phyloP scores from a whole-genome alignment of 1,284 basidiomycete genomes.

The Cutaneotrichosporon sp. region DNA sequence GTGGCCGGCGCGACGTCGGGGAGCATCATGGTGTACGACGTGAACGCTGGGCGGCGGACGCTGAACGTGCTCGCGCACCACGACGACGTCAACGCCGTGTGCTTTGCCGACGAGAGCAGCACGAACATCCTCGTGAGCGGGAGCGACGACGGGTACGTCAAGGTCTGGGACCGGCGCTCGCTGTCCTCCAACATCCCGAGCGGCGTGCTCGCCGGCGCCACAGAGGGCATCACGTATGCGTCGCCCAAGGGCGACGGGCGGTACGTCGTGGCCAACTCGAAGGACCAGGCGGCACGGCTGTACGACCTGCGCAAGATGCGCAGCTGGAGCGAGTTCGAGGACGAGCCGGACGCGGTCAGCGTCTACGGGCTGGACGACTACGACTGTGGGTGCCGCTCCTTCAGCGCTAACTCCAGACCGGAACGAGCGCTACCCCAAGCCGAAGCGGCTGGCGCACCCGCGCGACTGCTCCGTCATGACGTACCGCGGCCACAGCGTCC shows the following conservation, averaged over 20 bases:
- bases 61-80: slow-evolving; percentile 81
- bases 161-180: slow-evolving; percentile 96
- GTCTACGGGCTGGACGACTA: slow-evolving; percentile 66
- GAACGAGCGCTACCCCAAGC: slow-evolving; percentile 58
- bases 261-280: slow-evolving; percentile 95
- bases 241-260: slow-evolving; percentile 87
- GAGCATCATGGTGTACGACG: slow-evolving; percentile 75
- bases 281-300: slow-evolving; percentile 87
- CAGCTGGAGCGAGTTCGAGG: slow-evolving; percentile 67
- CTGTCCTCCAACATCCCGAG: slow-evolving; percentile 79
- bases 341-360: slow-evolving; percentile 55
- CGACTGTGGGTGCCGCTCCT: slow-evolving; percentile 66
- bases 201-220: slow-evolving; percentile 90
- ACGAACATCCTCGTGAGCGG: slow-evolving; percentile 93
- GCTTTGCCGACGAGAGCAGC: slow-evolving; percentile 88
- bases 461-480: slow-evolving; percentile 94
- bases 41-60: slow-evolving; percentile 73
- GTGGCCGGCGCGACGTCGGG: slow-evolving; percentile 58
- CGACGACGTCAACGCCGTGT: slow-evolving; percentile 94
- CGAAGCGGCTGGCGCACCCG: slow-evolving; percentile 62
- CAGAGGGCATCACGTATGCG: slow-evolving; percentile 89
- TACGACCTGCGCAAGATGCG: slow-evolving; percentile 97
- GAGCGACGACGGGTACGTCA: slow-evolving; percentile 89
- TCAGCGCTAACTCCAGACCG: slow-evolving; percentile 58
- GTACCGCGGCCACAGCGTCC: slow-evolving; percentile 87